phyloP scores from a whole-genome alignment of 306 rosid genomes.

The Alnus glutinosa region DNA sequence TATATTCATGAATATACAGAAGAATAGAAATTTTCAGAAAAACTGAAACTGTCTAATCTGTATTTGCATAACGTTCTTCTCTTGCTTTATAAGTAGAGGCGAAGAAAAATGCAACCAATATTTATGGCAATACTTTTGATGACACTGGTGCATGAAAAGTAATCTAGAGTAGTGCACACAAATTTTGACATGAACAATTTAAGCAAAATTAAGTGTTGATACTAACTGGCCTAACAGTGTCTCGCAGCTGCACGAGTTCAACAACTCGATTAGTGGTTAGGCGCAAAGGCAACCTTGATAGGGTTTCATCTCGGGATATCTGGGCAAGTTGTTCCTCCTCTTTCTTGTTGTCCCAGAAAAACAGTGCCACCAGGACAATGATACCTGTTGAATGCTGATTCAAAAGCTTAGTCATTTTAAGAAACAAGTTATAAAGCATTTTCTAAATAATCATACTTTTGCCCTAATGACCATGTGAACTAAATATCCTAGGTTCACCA shows the following conservation, averaged over 20 bases:
- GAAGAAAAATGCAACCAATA: neutral
- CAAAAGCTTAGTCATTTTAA: constrained; percentile 60
- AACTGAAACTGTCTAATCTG: neutral
- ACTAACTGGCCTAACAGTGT: constrained; percentile 90
- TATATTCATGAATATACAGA: neutral
- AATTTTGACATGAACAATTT: neutral
- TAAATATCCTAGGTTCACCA: constrained; percentile 5
- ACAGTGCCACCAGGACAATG: constrained; percentile 68
- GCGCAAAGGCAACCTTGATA: constrained; percentile 92
- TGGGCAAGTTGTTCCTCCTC: constrained; percentile 93
- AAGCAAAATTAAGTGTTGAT: constrained; percentile 10
- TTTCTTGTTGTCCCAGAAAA: constrained; percentile 93
- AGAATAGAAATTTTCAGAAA: neutral
- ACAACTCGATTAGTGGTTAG: constrained; percentile 94
- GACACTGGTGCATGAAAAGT: neutral
- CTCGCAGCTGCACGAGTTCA: constrained; percentile 96
- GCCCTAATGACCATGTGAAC: constrained; percentile 15
- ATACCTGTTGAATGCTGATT: constrained; percentile 86
- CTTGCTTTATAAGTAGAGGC: neutral
- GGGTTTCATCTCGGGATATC: constrained; percentile 79
- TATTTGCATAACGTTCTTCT: neutral
- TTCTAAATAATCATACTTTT: constrained; percentile 5
- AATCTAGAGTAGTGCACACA: neutral
- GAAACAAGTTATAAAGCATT: constrained; percentile 32
- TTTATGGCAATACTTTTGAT: neutral